These are phyloP conservation scores for Akebia trifoliata DNA, from an alignment of 164 flowering plant species.

Conservation along the genomic window DNA sequence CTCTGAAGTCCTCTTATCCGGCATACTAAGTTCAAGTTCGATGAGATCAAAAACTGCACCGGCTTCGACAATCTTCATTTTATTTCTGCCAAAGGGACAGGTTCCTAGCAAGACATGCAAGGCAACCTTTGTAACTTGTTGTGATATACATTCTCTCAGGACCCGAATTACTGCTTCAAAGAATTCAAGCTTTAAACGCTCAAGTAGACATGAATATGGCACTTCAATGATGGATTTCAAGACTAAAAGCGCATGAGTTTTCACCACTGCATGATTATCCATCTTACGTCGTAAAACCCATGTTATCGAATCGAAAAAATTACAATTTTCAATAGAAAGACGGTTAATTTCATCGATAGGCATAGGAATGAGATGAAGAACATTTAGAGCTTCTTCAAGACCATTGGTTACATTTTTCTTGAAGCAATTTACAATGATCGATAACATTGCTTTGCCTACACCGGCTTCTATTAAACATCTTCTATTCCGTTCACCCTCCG, in stretches of 20 bases:
- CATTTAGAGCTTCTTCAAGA: conserved; percentile 37
- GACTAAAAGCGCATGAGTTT: conserved; percentile 28
- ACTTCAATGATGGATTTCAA: conserved; percentile 32
- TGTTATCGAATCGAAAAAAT: conserved; percentile 35
- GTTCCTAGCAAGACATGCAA: conserved; percentile 34
- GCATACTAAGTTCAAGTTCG: conserved; percentile 38
- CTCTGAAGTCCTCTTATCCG: conserved; percentile 41
- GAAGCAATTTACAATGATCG: conserved; percentile 19
- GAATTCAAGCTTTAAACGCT: conserved; percentile 35
- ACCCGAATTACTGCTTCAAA: conserved; percentile 29
- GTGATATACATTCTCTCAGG: conserved; percentile 23
- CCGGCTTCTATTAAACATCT: conserved; percentile 45
- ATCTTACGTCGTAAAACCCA: conserved; percentile 26
- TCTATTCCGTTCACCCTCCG: conserved; percentile 28
- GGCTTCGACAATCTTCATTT: conserved; percentile 39
- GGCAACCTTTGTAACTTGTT: conserved; percentile 30
- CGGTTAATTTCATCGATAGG: conserved; percentile 11
- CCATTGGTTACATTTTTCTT: conserved; percentile 12
- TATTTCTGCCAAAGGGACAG: conserved; percentile 45
- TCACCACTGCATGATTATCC: conserved; percentile 8
- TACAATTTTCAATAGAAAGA: conserved; percentile 4
- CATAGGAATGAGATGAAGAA: conserved; percentile 24
- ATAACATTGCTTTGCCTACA: conserved; percentile 23
- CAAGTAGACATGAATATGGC: conserved; percentile 18
- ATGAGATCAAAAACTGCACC: conserved; percentile 48